Conservation (phyloP, 306 rosid species). For the Vigna hirtella region DNA sequence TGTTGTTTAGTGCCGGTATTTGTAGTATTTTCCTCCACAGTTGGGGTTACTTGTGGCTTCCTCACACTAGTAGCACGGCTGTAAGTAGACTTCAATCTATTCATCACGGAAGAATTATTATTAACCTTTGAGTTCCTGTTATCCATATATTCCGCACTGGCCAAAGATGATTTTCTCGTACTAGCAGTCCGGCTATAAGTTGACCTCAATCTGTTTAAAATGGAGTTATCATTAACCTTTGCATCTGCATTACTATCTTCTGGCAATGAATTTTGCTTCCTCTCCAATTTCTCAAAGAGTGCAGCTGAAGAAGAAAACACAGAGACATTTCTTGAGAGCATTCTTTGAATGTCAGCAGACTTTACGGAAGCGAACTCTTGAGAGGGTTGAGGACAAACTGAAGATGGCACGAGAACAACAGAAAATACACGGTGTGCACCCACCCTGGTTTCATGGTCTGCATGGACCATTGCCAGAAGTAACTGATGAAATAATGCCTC, state of each 20-base stretch:
- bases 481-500: slow-evolving; percentile 94
- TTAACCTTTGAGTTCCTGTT: slow-evolving; percentile 44
- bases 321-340: slow-evolving; percentile 78
- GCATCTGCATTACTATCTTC: slow-evolving; percentile 57
- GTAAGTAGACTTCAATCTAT: slow-evolving; percentile 70
- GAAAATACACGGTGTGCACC: slow-evolving; percentile 96
- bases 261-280: slow-evolving; percentile 54
- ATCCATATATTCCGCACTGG: slow-evolving; percentile 32
- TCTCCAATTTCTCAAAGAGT: slow-evolving; percentile 80
- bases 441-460: slow-evolving; percentile 94
- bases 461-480: slow-evolving; percentile 91
- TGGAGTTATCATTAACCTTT: slow-evolving; percentile 51
- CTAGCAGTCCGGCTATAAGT: slow-evolving; percentile 60
- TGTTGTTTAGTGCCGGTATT: slow-evolving; percentile 51
- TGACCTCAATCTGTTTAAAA: slow-evolving; percentile 73
- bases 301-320: slow-evolving; percentile 98
- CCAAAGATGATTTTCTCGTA: slow-evolving; percentile 45
- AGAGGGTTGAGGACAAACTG: slow-evolving; percentile 76
- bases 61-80: slow-evolving; percentile 59
- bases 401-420: slow-evolving; percentile 94
- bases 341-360: slow-evolving; percentile 57
- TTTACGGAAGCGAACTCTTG: slow-evolving; percentile 48
- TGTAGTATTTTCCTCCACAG: slow-evolving; percentile 47
- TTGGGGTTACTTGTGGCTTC: slow-evolving; percentile 43
- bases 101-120: slow-evolving; percentile 55